Evolutionary conservation across 495 filamentous ascomycete genomes (phyloP), one percentile per base, ranked within the genome.

Genomic region (Aspergillus ostianus): DNA sequence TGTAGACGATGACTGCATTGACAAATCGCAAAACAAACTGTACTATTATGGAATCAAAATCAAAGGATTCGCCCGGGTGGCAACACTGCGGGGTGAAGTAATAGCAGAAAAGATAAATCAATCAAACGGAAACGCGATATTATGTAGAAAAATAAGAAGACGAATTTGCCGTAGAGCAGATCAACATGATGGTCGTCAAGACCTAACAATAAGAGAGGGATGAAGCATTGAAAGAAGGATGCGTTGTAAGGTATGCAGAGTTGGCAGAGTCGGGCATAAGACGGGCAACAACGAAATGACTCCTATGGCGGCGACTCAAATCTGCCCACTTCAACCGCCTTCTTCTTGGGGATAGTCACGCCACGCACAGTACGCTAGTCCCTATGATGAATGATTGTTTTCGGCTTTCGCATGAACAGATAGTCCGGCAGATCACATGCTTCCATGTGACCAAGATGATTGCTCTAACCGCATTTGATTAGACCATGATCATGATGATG

Each of bases 1-100:
- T 32, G 56, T 27, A 53, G 52, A 46, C 65, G 70, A 67, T 61
- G 68, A 62, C 57, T 59, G 59, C 62, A 70, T 70, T 67, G 64
- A 67, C 57, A 55, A 50, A 47, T 26, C 15, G 47, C 23, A 26
- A 49, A 49, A 49, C 2, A 49, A 49, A 49, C 18, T 41, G 13
- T 41, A 5, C 36, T 41, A n/a, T 26, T 10, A 17, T 49, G 30
- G 30, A 54, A 41, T 45, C 51, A 30, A 41, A 6, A 54, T 44
- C 29, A 44, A 41, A 17, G 32, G 44, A 15, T 18, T 54, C 10
- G 30, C 10, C 51, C 30, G 20, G 20, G 19, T 26, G 26, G 51
- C 23, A 26, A 23, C 32, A 13, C 6, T 54, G 51, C 51, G 51
- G 51, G 51, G 51, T 54, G 32, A n/a, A 12, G 8, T 20, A 45